Percentiles rank a stretch among this genome's conserved stretches.
These are phyloP conservation scores for Calonectria pauciramosa DNA, from an alignment of 2,329 filamentous ascomycete genomes.

Conservation along the genomic window DNA sequence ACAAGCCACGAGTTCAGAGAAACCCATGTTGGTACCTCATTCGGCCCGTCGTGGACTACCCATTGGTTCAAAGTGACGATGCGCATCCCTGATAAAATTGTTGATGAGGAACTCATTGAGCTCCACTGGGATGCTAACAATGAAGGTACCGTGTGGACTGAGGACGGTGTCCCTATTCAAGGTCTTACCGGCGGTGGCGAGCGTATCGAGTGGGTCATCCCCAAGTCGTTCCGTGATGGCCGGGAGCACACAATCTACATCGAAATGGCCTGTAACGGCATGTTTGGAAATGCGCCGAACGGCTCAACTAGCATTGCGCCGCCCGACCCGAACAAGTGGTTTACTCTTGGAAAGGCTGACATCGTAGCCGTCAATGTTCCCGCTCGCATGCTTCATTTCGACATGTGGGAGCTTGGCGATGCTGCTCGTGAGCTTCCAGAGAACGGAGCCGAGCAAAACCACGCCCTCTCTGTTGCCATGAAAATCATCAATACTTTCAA, in stretches of 20 bases:
- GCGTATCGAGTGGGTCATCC: conserved; percentile 91
- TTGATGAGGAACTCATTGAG: conserved; percentile 85
- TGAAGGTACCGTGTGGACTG: conserved; percentile 94
- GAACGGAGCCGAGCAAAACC: conserved; percentile 90
- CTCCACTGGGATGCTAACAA: conserved; percentile 97
- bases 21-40: conserved; percentile 81
- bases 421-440: conserved; percentile 91
- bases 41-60: conserved; percentile 96
- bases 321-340: conserved; percentile 87
- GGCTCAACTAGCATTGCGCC: conserved; percentile 87
- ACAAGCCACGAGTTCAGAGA: conserved; percentile 79
- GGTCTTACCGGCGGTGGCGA: conserved; percentile 93
- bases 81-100: conserved; percentile 80
- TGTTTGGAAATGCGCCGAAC: conserved; percentile 93
- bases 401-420: conserved; percentile 97
- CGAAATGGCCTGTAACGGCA: conserved; percentile 98
- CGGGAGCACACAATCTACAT: conserved; percentile 92
- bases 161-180: conserved; percentile 90
- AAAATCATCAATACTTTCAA: conserved; percentile 93
- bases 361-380: conserved; percentile 92
- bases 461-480: conserved; percentile 86
- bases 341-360: conserved; percentile 80
- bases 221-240: conserved; percentile 84
- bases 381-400: conserved; percentile 86
- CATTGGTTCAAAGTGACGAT: conserved; percentile 95